Base-by-base conservation (phyloP, 331 rosid genomes). In the Acacia concinna region DNA sequence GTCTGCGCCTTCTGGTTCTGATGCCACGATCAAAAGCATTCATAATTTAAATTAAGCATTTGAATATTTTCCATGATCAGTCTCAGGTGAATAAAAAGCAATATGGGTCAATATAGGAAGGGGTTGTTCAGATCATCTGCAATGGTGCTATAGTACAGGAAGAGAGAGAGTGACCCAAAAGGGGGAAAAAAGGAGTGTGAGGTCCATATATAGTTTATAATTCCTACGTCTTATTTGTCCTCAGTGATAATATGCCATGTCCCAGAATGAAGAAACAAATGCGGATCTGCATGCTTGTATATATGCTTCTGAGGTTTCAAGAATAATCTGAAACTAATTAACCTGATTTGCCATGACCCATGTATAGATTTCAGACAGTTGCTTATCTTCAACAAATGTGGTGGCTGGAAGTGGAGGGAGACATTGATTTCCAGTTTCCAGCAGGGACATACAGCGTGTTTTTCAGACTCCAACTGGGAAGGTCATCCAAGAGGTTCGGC, bases 331-430 rank as follows among this genome's bases (percentile, higher is more conserved):
- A 17, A 82, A 54, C n/a, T n/a, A n/a, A n/a, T n/a, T n/a, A n/a
- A n/a, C 43, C 35, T 75, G 65, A 4, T 46, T 1, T 71, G 32
- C 6, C 5, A 4, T 46, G 1, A 2, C 4, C 1, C 5, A 34
- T 44, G 32, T 40, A 8, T 67, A 88, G 91, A 79, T 88, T 88
- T 85, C 86, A 76, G 10, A 81, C 81, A 72, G 81, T 88, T 79
- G 91, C 91, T 8, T 88, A 88, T 83, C 91, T 88, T 71, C 87
- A 88, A 35, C 89, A 88, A 73, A 88, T 76, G 32, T 88, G 91
- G 91, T 88, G 91, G 91, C 85, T 88, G 28, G 87, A 88, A 83
- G 84, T 85, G 28, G 81, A 81, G 80, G 89, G 91, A 8, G 89
- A 88, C 11, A 35, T 85, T 63, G 89, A 88, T 32, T 88, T 88